These are phyloP conservation scores for Butyriboletus loyo DNA, from an alignment of 768 basidiomycete genomes.

Conservation along the genomic window DNA sequence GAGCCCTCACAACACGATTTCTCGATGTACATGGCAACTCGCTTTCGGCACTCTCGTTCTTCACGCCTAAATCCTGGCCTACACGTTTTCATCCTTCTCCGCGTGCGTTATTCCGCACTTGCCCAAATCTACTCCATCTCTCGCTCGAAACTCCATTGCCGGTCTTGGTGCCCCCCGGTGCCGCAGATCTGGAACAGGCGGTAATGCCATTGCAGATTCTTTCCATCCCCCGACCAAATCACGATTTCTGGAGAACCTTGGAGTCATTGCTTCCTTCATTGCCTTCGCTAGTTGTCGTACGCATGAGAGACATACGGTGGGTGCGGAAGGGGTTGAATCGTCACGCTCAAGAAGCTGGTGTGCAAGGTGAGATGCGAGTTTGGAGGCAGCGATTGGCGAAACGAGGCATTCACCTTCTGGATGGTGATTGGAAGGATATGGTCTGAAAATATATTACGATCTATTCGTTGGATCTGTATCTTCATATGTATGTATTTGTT, in stretches of 20 bases:
- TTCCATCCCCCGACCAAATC: constrained; percentile 71
- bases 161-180: constrained; percentile 34
- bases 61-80: constrained; percentile 70
- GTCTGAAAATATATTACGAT: constrained; percentile 10
- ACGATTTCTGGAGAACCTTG: constrained; percentile 54
- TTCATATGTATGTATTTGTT: constrained; percentile 1
- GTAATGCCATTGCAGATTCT: constrained; percentile 52
- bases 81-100: constrained; percentile 57
- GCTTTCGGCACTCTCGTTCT: constrained; percentile 61
- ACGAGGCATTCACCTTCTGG: constrained; percentile 60
- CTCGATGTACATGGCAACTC: constrained; percentile 55
- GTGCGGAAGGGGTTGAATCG: constrained; percentile 61
- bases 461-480: constrained; percentile 8
- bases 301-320: constrained; percentile 71
- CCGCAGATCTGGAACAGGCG: constrained; percentile 29
- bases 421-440: constrained; percentile 66
- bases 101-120: constrained; percentile 41
- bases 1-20: constrained; percentile 55
- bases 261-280: constrained; percentile 54
- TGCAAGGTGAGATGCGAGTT: constrained; percentile 77
- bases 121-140: constrained; percentile 61
- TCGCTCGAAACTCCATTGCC: constrained; percentile 73
- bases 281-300: constrained; percentile 54
- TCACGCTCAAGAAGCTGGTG: constrained; percentile 67
- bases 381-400: constrained; percentile 65